Percentiles rank a stretch among this genome's conserved stretches.
phyloP scores from a whole-genome alignment of 2,329 filamentous ascomycete species.

The Cadophora sp. region DNA sequence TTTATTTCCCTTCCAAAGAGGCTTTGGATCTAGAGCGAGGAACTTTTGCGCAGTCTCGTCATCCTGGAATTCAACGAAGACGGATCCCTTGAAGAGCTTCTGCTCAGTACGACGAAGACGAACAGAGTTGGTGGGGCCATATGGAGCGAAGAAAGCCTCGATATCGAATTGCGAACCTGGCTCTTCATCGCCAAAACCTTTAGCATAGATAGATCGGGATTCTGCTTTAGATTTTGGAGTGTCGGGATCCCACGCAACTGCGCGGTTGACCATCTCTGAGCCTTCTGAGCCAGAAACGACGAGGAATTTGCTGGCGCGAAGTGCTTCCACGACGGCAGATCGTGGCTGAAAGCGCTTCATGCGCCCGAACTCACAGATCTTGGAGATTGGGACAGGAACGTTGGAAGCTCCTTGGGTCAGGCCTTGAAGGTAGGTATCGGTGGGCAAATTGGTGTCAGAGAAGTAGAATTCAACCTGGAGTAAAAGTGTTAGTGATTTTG shows the following conservation, averaged over 20 bases:
- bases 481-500: background rate
- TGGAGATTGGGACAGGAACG: conserved; percentile 78
- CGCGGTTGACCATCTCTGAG: conserved; percentile 77
- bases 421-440: conserved; percentile 86
- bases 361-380: conserved; percentile 87
- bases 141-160: conserved; percentile 87
- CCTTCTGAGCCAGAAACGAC: conserved; percentile 77
- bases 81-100: conserved; percentile 90
- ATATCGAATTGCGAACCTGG: conserved; percentile 89
- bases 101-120: conserved; percentile 81
- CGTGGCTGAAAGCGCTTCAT: conserved; percentile 96
- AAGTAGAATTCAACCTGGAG: conserved; percentile 93
- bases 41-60: conserved; percentile 84
- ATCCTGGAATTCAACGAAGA: conserved; percentile 89
- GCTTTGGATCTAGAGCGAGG: conserved; percentile 78
- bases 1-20: conserved; percentile 82
- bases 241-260: conserved; percentile 68
- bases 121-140: conserved; percentile 79
- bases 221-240: conserved; percentile 70
- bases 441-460: conserved; percentile 86
- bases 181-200: conserved; percentile 90
- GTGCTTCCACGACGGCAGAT: conserved; percentile 80
- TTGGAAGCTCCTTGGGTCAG: conserved; percentile 81
- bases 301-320: conserved; percentile 78
- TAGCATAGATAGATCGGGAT: conserved; percentile 83